phyloP scores from a whole-genome alignment of 2,329 filamentous ascomycete species.

The Decorospora gaudefroyi region DNA sequence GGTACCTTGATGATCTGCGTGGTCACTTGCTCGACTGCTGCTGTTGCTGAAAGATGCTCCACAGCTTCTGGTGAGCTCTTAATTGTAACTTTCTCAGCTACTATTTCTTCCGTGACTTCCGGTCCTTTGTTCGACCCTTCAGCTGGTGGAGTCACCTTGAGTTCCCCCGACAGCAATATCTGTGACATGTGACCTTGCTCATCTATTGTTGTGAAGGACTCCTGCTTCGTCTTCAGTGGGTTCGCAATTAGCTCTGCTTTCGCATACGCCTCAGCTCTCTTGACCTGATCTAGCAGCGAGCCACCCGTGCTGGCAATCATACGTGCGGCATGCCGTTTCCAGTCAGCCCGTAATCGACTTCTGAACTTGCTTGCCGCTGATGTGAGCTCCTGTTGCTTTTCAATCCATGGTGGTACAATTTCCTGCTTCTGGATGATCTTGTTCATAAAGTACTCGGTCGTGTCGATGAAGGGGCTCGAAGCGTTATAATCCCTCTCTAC shows the following conservation, averaged over 20 bases:
- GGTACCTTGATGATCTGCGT: slow-evolving; percentile 23
- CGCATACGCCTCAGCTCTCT: slow-evolving; percentile 72
- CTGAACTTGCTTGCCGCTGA: slow-evolving; percentile 73
- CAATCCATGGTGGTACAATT: slow-evolving; percentile 96
- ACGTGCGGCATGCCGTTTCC: slow-evolving; percentile 79
- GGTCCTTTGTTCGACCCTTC: slow-evolving; percentile 7
- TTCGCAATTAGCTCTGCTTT: slow-evolving; percentile 71
- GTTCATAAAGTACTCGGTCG: slow-evolving; percentile 97
- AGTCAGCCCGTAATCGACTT: slow-evolving; percentile 74
- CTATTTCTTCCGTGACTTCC: slow-evolving; percentile 38
- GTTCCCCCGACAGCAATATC: slow-evolving; percentile 53
- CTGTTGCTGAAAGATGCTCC: neutral
- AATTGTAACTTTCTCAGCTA: slow-evolving; percentile 26
- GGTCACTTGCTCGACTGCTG: slow-evolving; percentile 11
- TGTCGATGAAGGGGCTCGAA: slow-evolving; percentile 88
- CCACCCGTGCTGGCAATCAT: slow-evolving; percentile 79
- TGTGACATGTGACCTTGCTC: slow-evolving; percentile 54
- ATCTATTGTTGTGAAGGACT: slow-evolving; percentile 53
- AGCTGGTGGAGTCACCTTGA: slow-evolving; percentile 39
- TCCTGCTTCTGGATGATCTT: slow-evolving; percentile 97
- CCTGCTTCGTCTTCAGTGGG: slow-evolving; percentile 54
- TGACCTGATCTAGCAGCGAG: slow-evolving; percentile 71
- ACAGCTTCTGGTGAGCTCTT: slow-evolving; percentile 11
- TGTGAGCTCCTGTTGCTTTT: slow-evolving; percentile 91
- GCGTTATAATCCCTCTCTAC: slow-evolving; percentile 82